Evolutionary conservation across 345 rosid genomes (phyloP), one percentile per base, ranked within the genome.

Genomic region (Psidium friedrichsthalianum): DNA sequence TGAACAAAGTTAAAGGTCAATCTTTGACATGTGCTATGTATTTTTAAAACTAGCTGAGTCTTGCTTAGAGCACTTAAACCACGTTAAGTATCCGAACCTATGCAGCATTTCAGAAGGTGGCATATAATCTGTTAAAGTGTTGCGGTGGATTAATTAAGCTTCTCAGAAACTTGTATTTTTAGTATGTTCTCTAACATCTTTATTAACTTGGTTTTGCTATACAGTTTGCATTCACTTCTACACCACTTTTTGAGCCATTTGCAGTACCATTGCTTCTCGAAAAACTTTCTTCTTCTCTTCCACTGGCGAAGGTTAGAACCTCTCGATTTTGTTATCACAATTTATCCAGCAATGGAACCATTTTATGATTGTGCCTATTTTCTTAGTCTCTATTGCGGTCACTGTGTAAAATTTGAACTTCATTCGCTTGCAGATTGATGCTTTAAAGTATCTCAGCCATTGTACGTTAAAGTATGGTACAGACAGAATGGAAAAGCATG

Each of bases 171-270:
- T 51, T 52, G 58, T 51, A 49, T 84, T 29, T 83, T 22, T 53
- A 51, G 47, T 56, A 56, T 51, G 82, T 13, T 21, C 56, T 85
- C 56, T 51, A 47, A 54, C 12, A 59, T 49, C n/a, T 47, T 36
- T 56, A 13, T 80, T 32, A 21, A 13, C 51, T 82, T 74, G 1
- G 40, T 51, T 82, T 61, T 12, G 44, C 69, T 84, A 7, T 32
- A 9, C 93, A 96, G 99, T 87, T 86, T 88, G 96, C 99, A 61
- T 88, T 96, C 88, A 91, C 98, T 42, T 93, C 96, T n/a, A 93
- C 98, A 2, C 94, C 98, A 47, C 91, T 95, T 56, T 95, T 94
- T 90, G 99, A 95, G 90, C 98, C 99, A 76, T 97, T 90, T 91
- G 94, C 91, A 86, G 87, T 96, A 86, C 98, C 96, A 3, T 90